Evolutionary conservation across 2,329 filamentous ascomycete species (phyloP).

Genomic region (Hawksworthiomyces lignivorus): DNA sequence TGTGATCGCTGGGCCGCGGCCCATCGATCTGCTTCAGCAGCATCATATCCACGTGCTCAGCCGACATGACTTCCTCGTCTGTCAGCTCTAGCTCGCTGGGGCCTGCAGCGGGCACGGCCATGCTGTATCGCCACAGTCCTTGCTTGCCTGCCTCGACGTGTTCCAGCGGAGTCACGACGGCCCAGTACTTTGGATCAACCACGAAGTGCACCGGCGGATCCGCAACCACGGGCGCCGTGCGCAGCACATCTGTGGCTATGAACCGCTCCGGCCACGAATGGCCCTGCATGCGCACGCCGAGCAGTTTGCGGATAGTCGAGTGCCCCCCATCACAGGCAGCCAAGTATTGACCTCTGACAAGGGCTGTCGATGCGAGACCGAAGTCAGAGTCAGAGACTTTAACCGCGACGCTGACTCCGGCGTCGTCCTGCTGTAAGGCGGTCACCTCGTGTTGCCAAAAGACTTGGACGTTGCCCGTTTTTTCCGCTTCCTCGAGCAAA

Average conservation of each 20-base stretch:
- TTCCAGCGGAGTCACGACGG: not conserved
- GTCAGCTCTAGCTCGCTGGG: not conserved
- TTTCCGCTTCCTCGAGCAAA: not conserved
- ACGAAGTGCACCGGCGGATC: not conserved
- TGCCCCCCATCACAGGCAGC: not conserved
- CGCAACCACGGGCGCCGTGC: not conserved
- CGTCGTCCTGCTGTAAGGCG: not conserved
- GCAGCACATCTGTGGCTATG: not conserved
- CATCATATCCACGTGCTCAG: not conserved
- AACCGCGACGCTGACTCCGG: not conserved
- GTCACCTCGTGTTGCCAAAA: not conserved
- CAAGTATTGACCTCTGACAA: not conserved
- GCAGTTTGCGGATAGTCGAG: not conserved
- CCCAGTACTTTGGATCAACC: not conserved
- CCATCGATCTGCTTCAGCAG: not conserved
- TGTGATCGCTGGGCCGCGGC: not conserved
- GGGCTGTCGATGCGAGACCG: not conserved
- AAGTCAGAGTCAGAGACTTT: too few relatives aligned
- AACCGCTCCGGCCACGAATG: constrained; percentile 1
- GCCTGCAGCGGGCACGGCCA: not conserved
- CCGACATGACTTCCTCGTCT: not conserved
- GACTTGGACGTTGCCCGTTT: not conserved
- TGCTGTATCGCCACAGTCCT: not conserved
- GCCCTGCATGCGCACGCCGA: not conserved
- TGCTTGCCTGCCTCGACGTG: not conserved